Base-by-base conservation (phyloP, 148 eudicot genomes). In the Arctostaphylos glauca region DNA sequence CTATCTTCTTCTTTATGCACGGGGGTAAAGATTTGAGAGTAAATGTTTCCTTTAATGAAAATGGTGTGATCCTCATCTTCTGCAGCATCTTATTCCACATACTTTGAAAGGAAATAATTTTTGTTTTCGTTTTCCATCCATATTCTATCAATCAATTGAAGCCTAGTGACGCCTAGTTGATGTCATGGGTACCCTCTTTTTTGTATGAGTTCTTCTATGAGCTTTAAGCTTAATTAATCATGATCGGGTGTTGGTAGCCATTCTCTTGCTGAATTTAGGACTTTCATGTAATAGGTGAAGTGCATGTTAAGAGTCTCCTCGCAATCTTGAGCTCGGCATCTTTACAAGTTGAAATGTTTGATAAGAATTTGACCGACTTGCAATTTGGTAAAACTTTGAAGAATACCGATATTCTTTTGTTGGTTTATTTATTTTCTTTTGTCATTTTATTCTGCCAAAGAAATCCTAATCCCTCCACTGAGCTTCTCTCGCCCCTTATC, bases 381-480 rank as follows among this genome's bases (percentile, higher is more conserved):
- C 60, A 52, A 31, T 76, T 54, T 2, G 79, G 79, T 46, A 18
- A 25, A 38, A 38, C 76, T 1, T 0, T 38, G 25, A 81, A 81
- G 49, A 67, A 53, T 58, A 81, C 46, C 76, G 25, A 13, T 60
- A 55, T 71, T 58, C n/a, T 44, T 74, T 47, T 47, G 52, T 81
- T 6, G 21, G 3, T 19, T 5, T 52, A 73, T 41, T 49, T 7
- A 50, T 5, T 25, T 59, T 8, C 53, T 41, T 41, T 38, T 54
- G 23, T 25, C 48, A 59, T 68, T 76, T n/a, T 23, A 31, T 70
- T 41, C 47, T 12, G 49, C 9, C 48, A 56, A 79, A 7, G 52
- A 19, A 76, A 31, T 55, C 41, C 74, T n/a, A 25, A 48, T 43
- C 16, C 9, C 9, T 18, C 67, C 38, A 53, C 58, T 21, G 73